Base-by-base conservation (phyloP, 345 rosid species). In the Populus davidiana region DNA sequence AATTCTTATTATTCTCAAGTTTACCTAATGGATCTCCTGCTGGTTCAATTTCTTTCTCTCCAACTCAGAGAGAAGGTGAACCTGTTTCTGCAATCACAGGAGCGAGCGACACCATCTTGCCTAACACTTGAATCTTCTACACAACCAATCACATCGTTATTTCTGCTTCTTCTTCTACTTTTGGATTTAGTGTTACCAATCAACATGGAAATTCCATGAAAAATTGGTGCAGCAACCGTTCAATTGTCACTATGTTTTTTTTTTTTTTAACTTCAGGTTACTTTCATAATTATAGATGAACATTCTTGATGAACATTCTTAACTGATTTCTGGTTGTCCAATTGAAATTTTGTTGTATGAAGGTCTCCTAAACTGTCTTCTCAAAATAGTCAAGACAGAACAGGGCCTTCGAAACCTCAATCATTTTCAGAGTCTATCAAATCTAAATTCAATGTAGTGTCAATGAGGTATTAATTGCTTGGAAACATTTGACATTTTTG, bases 351-450 rank as follows among this genome's bases (percentile, higher is more conserved):
- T 73, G 23, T 49, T 75, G 33, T 29, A 43, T 36, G 86, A 77
- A 82, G 92, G 75, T 84, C 89, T 72, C 83, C 86, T 68, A 82
- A 68, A 81, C 90, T 86, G 49, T 85, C 90, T 81, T 86, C 93
- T 52, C 87, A 87, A 68, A 87, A 75, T 78, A 85, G 76, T 85
- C 96, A 92, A 82, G 96, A 93, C 66, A 86, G 87, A 85, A 98
- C 91, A 23, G 97, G 98, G 72, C 93, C 96, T 73, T 96, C 99
- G 1, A 98, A 93, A 35, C 79, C 87, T 50, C 99, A 90, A 52
- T 90, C 97, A 29, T 91, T 96, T 86, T 93, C 98, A 35, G 99
- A 96, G 47, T 88, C 97, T 67, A 69, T 93, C 8, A 93, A 91
- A 83, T 92, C 97, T 43, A 85, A 92, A 56, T 77, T 93, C 69